Percentiles rank a stretch among this genome's conserved stretches.
Evolutionary conservation across 1,284 basidiomycete species (phyloP).

Genomic region (Apiotrichum sp.): DNA sequence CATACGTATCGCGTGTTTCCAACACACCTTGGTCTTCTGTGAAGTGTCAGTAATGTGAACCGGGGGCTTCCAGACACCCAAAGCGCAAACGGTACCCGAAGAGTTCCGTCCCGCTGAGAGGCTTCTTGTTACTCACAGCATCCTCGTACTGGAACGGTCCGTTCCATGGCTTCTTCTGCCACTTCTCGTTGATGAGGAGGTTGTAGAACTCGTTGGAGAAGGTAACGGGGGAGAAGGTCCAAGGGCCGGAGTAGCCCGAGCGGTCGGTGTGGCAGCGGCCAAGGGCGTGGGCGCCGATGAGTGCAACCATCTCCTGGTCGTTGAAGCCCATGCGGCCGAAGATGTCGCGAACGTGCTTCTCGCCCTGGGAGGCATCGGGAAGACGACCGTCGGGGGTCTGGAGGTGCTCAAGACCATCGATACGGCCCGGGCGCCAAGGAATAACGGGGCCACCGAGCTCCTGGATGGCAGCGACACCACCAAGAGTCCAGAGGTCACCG

Average conservation of each 20-base stretch:
- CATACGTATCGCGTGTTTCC: too few relatives aligned
- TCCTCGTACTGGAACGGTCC: conserved; percentile 59
- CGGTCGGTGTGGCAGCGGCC: conserved; percentile 81
- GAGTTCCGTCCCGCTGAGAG: not conserved
- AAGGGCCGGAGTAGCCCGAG: conserved; percentile 77
- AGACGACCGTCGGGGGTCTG: conserved; percentile 90
- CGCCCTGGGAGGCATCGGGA: conserved; percentile 79
- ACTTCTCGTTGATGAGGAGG: conserved; percentile 74
- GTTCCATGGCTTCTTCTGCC: conserved; percentile 54
- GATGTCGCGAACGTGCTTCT: conserved; percentile 80
- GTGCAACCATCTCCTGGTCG: conserved; percentile 93
- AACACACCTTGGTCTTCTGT: conserved; percentile 17
- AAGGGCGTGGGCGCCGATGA: conserved; percentile 88
- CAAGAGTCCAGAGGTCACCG: conserved; percentile 90
- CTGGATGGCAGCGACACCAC: conserved; percentile 63
- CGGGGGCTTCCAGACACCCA: too few relatives aligned
- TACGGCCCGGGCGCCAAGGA: conserved; percentile 81
- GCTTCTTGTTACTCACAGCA: conserved; percentile 49
- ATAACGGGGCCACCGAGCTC: conserved; percentile 57
- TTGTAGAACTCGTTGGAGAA: conserved; percentile 85
- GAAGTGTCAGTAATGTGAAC: not conserved
- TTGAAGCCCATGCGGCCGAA: conserved; percentile 96
- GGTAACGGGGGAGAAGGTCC: conserved; percentile 44
- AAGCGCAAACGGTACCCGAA: not conserved
- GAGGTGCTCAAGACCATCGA: conserved; percentile 69